These are phyloP conservation scores for Grammothele lineata DNA, from an alignment of 768 basidiomycete genomes.

Conservation along the genomic window DNA sequence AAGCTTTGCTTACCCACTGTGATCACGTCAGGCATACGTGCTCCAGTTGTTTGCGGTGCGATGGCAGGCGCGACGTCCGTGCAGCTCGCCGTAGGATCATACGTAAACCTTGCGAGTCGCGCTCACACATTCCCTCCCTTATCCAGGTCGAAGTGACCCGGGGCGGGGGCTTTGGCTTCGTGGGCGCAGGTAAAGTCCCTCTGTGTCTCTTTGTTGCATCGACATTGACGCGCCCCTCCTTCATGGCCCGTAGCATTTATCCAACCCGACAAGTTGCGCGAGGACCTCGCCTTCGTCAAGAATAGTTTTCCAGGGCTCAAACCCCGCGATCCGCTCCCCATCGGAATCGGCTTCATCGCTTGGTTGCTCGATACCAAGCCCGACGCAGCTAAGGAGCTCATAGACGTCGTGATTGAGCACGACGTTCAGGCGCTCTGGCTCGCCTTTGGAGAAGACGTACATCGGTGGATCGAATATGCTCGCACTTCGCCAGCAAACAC, in stretches of 20 bases:
- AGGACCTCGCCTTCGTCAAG: slow-evolving; percentile 54
- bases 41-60: slow-evolving; percentile 60
- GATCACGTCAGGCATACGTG: slow-evolving; percentile 40
- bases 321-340: slow-evolving; percentile 34
- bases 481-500: slow-evolving; percentile 47
- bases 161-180: slow-evolving; percentile 75
- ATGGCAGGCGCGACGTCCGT: slow-evolving; percentile 75
- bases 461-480: slow-evolving; percentile 57
- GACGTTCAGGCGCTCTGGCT: slow-evolving; percentile 70
- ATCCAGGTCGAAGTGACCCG: slow-evolving; percentile 48
- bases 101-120: slow-evolving; percentile 34
- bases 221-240: slow-evolving; percentile 2
- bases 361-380: slow-evolving; percentile 61
- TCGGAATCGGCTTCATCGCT: slow-evolving; percentile 73
- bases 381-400: slow-evolving; percentile 34
- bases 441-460: slow-evolving; percentile 58
- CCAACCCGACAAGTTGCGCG: slow-evolving; percentile 37
- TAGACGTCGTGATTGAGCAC: slow-evolving; percentile 49
- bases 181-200: slow-evolving; percentile 50
- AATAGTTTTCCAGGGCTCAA: slow-evolving; percentile 17
- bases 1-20: not conserved
- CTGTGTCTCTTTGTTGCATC: not conserved
- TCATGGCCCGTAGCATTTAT: slow-evolving; percentile 40
- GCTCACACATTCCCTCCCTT: no score
- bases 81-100: slow-evolving; percentile 19